Evolutionary conservation across 2,329 filamentous ascomycete species (phyloP).

Genomic region (Didymella pinodella): DNA sequence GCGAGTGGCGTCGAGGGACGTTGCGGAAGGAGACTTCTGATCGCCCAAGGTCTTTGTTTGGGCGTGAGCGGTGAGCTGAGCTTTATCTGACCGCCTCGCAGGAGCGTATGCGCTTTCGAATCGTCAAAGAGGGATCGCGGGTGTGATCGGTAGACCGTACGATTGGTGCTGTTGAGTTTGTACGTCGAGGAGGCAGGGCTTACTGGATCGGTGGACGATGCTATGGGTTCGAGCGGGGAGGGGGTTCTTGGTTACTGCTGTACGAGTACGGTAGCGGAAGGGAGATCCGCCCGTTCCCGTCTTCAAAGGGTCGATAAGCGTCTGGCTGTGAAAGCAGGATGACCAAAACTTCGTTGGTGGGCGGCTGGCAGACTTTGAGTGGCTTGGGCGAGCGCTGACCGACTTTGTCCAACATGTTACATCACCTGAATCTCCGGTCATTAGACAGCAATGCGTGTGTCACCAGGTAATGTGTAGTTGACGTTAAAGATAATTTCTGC

Average conservation of each 20-base stretch:
- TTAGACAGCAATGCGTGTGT: background rate
- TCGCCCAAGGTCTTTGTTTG: background rate
- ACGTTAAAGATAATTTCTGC: constrained; percentile 8
- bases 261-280: background rate
- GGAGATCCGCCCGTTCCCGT: background rate
- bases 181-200: background rate
- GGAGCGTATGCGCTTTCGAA: background rate
- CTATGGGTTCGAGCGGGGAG: background rate
- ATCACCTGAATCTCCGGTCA: background rate
- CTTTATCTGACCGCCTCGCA: background rate
- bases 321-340: background rate
- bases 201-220: background rate
- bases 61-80: background rate
- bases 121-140: background rate
- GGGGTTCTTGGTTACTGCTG: background rate
- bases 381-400: background rate
- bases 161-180: background rate
- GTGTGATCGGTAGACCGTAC: background rate
- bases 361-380: background rate
- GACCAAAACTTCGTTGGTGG: background rate
- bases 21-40: constrained; percentile 1
- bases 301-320: background rate
- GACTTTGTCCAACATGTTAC: background rate
- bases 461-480: background rate
- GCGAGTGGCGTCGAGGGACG: background rate